A percentile compares a stretch with the other conserved stretches of the same genome.
These are phyloP conservation scores for Porodaedalea pini DNA, from an alignment of 1,284 basidiomycete species.

Conservation along the genomic window DNA sequence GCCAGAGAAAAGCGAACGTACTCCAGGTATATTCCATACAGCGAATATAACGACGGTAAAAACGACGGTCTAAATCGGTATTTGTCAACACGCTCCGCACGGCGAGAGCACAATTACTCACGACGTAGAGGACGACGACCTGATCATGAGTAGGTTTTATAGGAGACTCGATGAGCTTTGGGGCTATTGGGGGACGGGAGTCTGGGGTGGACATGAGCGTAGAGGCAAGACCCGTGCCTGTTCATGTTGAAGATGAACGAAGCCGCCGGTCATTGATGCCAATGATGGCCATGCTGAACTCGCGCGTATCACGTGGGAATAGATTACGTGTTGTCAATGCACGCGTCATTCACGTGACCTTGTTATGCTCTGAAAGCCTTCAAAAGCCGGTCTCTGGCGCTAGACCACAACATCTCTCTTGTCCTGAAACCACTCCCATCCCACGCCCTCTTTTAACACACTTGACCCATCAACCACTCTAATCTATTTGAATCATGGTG, in stretches of 20 bases:
- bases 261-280: neutral
- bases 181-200: constrained; percentile 23
- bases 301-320: neutral
- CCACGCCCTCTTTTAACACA: neutral
- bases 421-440: constrained; percentile 18
- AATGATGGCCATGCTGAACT: neutral
- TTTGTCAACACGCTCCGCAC: neutral
- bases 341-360: constrained; percentile 8
- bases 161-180: constrained; percentile 18
- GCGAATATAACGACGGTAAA: constrained; percentile 79
- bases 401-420: constrained; percentile 10
- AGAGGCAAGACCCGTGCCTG: neutral
- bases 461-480: constrained; percentile 9
- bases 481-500: constrained; percentile 21
- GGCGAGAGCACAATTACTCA: constrained; percentile 37
- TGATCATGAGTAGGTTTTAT: constrained; percentile 26
- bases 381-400: constrained; percentile 1
- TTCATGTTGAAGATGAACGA: neutral
- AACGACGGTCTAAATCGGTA: constrained; percentile 57
- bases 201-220: constrained; percentile 7
- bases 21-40: constrained; percentile 74
- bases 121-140: constrained; percentile 59
- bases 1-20: neutral
- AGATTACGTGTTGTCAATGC: neutral
- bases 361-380: constrained; percentile 1